These are phyloP conservation scores for Penicillium tannophilum DNA, from an alignment of 495 filamentous ascomycete genomes.

Conservation along the genomic window DNA sequence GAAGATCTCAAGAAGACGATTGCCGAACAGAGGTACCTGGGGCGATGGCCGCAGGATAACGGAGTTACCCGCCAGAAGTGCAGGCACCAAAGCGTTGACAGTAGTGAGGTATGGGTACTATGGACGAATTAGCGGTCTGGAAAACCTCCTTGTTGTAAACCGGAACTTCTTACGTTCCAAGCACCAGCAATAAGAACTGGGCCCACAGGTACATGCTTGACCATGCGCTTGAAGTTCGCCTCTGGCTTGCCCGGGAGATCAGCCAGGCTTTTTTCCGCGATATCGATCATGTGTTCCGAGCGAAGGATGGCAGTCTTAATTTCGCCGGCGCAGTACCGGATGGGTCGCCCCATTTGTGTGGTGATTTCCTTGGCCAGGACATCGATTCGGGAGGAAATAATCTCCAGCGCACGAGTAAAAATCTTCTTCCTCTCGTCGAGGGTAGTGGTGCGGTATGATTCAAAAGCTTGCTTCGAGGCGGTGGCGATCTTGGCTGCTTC, in stretches of 20 bases:
- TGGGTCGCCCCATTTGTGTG: conserved; percentile 92
- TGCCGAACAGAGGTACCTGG: conserved; percentile 86
- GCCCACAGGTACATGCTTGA: conserved; percentile 83
- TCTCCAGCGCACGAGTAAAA: conserved; percentile 71
- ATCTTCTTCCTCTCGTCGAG: conserved; percentile 74
- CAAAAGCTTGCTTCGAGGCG: conserved; percentile 70
- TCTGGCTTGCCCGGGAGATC: conserved; percentile 75
- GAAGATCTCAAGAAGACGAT: conserved; percentile 80
- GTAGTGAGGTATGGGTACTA: conserved; percentile 94
- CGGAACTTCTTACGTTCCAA: conserved; percentile 75
- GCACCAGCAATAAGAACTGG: conserved; percentile 85
- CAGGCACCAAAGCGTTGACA: conserved; percentile 87
- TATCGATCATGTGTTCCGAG: conserved; percentile 80
- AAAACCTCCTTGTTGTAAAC: conserved; percentile 6
- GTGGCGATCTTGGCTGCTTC: conserved; percentile 68
- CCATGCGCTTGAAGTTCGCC: conserved; percentile 83
- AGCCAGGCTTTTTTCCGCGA: conserved; percentile 67
- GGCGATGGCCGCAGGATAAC: conserved; percentile 92
- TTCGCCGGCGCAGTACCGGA: conserved; percentile 81
- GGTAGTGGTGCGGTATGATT: conserved; percentile 62
- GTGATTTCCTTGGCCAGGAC: conserved; percentile 80
- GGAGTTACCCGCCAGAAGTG: conserved; percentile 82
- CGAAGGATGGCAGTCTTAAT: conserved; percentile 80
- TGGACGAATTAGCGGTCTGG: conserved; percentile 8
- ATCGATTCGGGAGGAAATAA: conserved; percentile 71